Conservation (phyloP, 1,139 yeast species). For the Arxiozyma bovina region DNA sequence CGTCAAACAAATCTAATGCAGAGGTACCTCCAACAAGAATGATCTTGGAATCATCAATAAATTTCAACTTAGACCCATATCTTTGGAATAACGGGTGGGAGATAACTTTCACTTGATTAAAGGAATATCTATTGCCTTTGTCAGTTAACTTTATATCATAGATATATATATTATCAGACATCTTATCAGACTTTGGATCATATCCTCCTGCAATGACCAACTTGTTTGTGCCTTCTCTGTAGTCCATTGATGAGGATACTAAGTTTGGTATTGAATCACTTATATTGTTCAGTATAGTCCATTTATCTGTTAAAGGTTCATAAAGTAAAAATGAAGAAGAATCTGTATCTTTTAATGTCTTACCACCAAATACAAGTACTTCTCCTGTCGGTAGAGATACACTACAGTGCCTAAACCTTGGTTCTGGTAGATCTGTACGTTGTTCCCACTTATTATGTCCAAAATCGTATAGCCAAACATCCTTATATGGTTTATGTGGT, state of each 20-base stretch:
- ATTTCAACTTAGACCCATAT: slow-evolving; percentile 39
- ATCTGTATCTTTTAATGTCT: slow-evolving; percentile 32
- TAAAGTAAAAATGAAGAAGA: slow-evolving; percentile 23
- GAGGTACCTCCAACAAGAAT: slow-evolving; percentile 57
- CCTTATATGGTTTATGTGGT: slow-evolving; percentile 43
- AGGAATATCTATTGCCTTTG: slow-evolving; percentile 6
- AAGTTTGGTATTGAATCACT: neutral
- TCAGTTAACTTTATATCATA: neutral
- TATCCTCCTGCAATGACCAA: slow-evolving; percentile 22
- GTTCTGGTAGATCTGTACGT: slow-evolving; percentile 34
- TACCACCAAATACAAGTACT: slow-evolving; percentile 51
- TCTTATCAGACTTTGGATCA: slow-evolving; percentile 16
- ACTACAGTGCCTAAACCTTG: slow-evolving; percentile 49
- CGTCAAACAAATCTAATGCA: slow-evolving; percentile 34
- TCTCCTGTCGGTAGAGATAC: slow-evolving; percentile 32
- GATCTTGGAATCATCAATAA: slow-evolving; percentile 29
- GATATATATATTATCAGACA: slow-evolving; percentile 19
- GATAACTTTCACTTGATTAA: slow-evolving; percentile 4
- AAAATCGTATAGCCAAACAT: slow-evolving; percentile 33
- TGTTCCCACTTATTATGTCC: slow-evolving; percentile 32
- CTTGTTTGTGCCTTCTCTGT: slow-evolving; percentile 2
- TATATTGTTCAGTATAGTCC: neutral
- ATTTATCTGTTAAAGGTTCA: neutral
- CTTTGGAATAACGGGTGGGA: slow-evolving; percentile 33
- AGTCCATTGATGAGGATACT: slow-evolving; percentile 16